Evolutionary conservation across 1,284 basidiomycete species (phyloP).

Genomic region (Malassezia equina): DNA sequence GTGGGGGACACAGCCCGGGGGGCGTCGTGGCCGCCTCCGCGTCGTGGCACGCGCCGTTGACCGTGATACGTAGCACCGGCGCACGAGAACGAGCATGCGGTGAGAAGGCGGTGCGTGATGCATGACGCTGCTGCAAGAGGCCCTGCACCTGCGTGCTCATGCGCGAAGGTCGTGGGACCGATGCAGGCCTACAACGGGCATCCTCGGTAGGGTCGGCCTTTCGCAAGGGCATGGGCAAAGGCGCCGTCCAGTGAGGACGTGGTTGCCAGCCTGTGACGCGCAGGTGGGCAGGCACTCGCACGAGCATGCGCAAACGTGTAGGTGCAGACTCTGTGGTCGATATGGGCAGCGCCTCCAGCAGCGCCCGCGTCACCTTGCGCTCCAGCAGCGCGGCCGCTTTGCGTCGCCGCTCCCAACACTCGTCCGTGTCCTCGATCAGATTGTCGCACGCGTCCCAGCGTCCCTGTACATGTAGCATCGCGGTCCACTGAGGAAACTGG

Average conservation of each 20-base stretch:
- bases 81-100: neutral
- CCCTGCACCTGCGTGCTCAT: neutral
- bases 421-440: neutral
- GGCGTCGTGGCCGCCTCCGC: too few relatives aligned
- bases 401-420: slow-evolving; percentile 16
- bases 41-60: neutral
- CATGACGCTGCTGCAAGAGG: slow-evolving; percentile 1
- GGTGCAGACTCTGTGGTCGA: slow-evolving; percentile 13
- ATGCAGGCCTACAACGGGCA: neutral
- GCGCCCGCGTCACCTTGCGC: slow-evolving; percentile 21
- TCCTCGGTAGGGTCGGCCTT: too few relatives aligned
- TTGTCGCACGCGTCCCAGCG: neutral
- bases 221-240: slow-evolving; percentile 6
- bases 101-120: slow-evolving; percentile 10
- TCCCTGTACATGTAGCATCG: neutral
- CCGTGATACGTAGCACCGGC: neutral
- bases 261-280: slow-evolving; percentile 27
- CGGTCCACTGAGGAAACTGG: neutral
- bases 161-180: neutral
- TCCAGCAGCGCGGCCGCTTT: slow-evolving; percentile 27
- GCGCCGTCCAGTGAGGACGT: slow-evolving; percentile 21
- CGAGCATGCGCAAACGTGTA: slow-evolving; percentile 21
- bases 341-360: slow-evolving; percentile 8
- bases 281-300: slow-evolving; percentile 20
- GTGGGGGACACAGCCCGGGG: slow-evolving; percentile 5